Evolutionary conservation across 78 protist species (phyloP).

Genomic region (Dictyostelium capitatum): DNA sequence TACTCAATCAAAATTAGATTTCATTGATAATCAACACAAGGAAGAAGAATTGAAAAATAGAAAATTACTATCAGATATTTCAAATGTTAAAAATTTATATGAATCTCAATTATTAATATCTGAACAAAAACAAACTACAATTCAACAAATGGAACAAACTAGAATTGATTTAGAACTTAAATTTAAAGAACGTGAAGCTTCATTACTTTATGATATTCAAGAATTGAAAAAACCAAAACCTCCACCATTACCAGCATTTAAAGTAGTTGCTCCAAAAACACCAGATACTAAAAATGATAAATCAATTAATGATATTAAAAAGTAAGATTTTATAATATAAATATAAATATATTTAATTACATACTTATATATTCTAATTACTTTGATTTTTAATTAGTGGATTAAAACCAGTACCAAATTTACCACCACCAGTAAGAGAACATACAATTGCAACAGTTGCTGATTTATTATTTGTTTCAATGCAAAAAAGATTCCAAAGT

Average conservation of each 20-base stretch:
- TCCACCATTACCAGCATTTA: constrained; percentile 64
- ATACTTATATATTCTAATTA: background rate
- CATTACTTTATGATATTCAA: constrained; percentile 37
- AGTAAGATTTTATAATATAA: background rate
- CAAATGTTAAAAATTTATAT: constrained; percentile 3
- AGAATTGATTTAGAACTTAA: constrained; percentile 7
- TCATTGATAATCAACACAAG: background rate
- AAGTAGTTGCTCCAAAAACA: background rate
- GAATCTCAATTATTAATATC: constrained; percentile 10
- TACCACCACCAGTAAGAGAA: constrained; percentile 43
- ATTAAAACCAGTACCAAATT: constrained; percentile 20
- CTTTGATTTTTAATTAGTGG: background rate
- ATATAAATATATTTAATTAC: background rate
- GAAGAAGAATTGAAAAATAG: constrained; percentile 47
- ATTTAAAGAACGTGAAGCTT: constrained; percentile 28
- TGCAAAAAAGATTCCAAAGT: constrained; percentile 66
- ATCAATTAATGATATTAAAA: constrained; percentile 12
- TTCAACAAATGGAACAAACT: constrained; percentile 14
- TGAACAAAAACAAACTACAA: background rate
- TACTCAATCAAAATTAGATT: background rate
- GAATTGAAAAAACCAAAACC: constrained; percentile 75
- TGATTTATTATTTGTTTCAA: constrained; percentile 62
- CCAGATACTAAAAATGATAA: background rate
- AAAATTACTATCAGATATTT: background rate
- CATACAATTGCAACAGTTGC: constrained; percentile 61